Evolutionary conservation across 108 stramenopile species (phyloP), one percentile per base, ranked within the genome.

Genomic region (Licmophora abbreviata): DNA sequence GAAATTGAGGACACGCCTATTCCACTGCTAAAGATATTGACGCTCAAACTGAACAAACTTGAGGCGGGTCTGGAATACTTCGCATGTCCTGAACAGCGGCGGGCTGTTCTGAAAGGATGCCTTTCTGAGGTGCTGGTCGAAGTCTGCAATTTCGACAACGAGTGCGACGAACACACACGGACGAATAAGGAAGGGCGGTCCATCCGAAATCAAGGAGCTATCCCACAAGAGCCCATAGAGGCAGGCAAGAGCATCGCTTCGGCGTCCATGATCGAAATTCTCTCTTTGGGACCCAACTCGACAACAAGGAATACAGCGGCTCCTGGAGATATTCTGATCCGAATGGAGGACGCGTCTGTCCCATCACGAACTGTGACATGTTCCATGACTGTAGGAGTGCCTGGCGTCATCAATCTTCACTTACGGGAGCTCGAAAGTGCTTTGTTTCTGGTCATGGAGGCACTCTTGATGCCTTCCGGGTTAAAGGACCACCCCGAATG

Each of bases 321-420:
- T n/a, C n/a, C n/a, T n/a, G n/a, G 30, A 30, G 35, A 59, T 26
- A 25, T 36, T 29, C 61, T 52, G 5, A 29, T 63, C 9, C 47
- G 66, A 59, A 34, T 59, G 43, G 64, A 69, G 41, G 71, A 63
- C 31, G 51, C 54, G 31, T 37, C 25, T 26, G 49, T 45, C 15
- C 29, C n/a, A 3, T 41, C 40, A 21, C 34, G 66, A 35, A 61
- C 74, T 31, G 55, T 73, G 51, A 71, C 77, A 12, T 47, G 65
- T 29, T 63, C 74, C 36, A 49, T 60, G 21, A 75, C 79, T 37
- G 37, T 76, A 26, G 57, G 51, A 14, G 66, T 59, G 32, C 63
- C 66, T 10, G 43, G 75, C 15, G 58, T 51, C 32, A 43, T 85
- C 27, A 53, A 56, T 29, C 42, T 78, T 9, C 45, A 64, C 34